These are phyloP conservation scores for Cenchrus purpureus DNA, from an alignment of 176 grass and related monocot species.

Conservation along the genomic window DNA sequence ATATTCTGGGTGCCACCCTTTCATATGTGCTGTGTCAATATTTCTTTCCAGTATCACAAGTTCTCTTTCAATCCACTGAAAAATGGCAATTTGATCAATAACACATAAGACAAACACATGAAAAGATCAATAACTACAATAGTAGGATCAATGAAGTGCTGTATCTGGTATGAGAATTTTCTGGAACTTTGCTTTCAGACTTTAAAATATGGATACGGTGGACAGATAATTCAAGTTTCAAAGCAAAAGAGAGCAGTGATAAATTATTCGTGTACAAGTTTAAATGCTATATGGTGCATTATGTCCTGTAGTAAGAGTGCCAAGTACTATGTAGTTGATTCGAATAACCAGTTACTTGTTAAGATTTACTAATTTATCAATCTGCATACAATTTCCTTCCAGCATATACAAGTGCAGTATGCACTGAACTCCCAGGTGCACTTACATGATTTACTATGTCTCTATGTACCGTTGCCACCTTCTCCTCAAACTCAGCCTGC, in stretches of 20 bases:
- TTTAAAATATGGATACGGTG: not conserved
- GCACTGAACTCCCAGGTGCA: constrained; percentile 17
- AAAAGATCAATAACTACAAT: constrained; percentile 7
- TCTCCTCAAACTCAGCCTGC: constrained; percentile 78
- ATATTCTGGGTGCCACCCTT: constrained; percentile 82
- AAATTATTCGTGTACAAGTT: constrained; percentile 14
- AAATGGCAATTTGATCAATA: constrained; percentile 33
- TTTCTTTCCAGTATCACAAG: constrained; percentile 60
- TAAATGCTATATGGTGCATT: not conserved
- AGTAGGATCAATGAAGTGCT: not conserved
- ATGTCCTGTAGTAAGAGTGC: not conserved
- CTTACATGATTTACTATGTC: constrained; percentile 91
- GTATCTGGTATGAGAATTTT: not conserved
- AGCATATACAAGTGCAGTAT: constrained; percentile 20
- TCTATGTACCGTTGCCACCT: constrained; percentile 56
- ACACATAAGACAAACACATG: not conserved
- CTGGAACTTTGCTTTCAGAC: constrained; percentile 13
- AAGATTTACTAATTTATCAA: constrained; percentile 11
- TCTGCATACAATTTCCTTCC: constrained; percentile 25
- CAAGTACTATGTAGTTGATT: constrained; percentile 21
- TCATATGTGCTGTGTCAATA: constrained; percentile 57
- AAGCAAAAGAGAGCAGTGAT: constrained; percentile 23
- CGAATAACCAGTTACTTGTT: constrained; percentile 30
- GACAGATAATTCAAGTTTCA: constrained; percentile 27
- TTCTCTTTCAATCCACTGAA: constrained; percentile 84